Evolutionary conservation across 1,284 basidiomycete genomes (phyloP).

Genomic region (Leucocoprinus gongylophorus): DNA sequence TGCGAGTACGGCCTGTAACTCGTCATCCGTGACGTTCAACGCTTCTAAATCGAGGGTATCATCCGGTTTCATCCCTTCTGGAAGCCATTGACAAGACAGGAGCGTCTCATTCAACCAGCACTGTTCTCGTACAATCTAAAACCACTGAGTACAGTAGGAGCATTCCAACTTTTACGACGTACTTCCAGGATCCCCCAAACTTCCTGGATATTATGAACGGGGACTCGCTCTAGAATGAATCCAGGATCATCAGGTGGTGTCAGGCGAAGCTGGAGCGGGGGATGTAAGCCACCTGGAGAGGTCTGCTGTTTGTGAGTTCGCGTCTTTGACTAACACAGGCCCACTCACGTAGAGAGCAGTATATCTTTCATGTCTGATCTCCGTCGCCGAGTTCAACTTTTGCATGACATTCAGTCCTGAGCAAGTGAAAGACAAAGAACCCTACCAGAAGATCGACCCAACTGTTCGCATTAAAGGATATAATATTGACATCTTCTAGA

Average conservation of each 20-base stretch:
- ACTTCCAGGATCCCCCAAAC: conserved; percentile 69
- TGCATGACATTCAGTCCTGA: background rate
- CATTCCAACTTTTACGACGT: conserved; percentile 13
- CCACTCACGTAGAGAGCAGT: conserved; percentile 39
- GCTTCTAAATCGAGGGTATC: conserved; percentile 27
- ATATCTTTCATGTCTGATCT: conserved; percentile 44
- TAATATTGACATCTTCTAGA: conserved; percentile 34
- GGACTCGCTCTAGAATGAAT: conserved; percentile 59
- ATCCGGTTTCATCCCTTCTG: conserved; percentile 37
- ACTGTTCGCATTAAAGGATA: conserved; percentile 48
- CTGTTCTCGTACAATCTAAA: conserved; percentile 66
- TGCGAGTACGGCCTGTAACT: conserved; percentile 48
- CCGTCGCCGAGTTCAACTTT: conserved; percentile 41
- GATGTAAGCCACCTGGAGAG: conserved; percentile 57
- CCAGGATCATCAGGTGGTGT: conserved; percentile 64
- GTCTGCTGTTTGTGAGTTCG: conserved; percentile 31
- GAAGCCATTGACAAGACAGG: conserved; percentile 48
- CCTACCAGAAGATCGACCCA: conserved; percentile 68
- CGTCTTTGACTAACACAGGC: background rate
- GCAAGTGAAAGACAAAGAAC: background rate
- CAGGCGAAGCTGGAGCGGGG: conserved; percentile 59
- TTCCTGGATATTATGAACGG: conserved; percentile 61
- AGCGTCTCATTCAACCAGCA: conserved; percentile 72
- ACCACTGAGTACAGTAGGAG: background rate
- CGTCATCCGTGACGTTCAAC: conserved; percentile 40